These are phyloP conservation scores for Tuber melanosporum DNA, from an alignment of 495 filamentous ascomycete genomes.

Conservation along the genomic window DNA sequence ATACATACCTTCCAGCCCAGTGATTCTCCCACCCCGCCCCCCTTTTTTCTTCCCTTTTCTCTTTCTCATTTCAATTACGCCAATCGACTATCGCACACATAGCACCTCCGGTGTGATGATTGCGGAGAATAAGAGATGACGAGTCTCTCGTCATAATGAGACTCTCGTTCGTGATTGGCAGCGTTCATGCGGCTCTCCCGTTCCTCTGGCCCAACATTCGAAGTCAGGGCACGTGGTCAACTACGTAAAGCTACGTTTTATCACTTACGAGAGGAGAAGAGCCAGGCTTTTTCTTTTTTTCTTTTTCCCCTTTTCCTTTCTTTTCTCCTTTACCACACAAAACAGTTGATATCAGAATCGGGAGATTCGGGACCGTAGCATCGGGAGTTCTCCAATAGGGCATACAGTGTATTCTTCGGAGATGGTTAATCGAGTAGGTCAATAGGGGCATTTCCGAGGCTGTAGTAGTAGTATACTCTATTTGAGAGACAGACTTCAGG, in stretches of 20 bases:
- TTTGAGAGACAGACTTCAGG: too few species aligned
- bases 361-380: neutral
- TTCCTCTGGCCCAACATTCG: neutral
- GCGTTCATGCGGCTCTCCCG: neutral
- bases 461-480: too few species aligned
- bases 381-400: too few species aligned
- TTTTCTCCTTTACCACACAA: neutral
- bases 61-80: neutral
- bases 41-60: neutral
- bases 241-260: neutral
- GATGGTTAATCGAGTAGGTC: too few species aligned
- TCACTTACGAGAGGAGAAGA: neutral
- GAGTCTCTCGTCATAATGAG: neutral
- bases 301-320: neutral
- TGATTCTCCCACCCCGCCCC: neutral
- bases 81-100: neutral
- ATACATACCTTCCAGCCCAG: neutral
- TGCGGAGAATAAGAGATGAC: conserved; percentile 5
- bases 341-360: neutral
- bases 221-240: neutral
- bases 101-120: neutral
- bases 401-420: too few species aligned
- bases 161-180: neutral
- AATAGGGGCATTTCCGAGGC: too few species aligned
- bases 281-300: neutral